Percentiles rank a stretch among this genome's conserved stretches.
phyloP scores from a whole-genome alignment of 176 grass and related monocot genomes.

The barley (Hordeum vulgare) region MorexV3_pseudomolecules_assembly NC_058522.1:529302461-529302960 shows the following conservation, averaged over 20 bases:
- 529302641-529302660: neutral
- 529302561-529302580: neutral
- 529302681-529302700: constrained; percentile 8
- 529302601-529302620: neutral
- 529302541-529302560: too few relatives aligned
- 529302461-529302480: too few relatives aligned
- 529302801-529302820: too few relatives aligned
- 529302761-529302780: neutral
- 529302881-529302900: constrained; percentile 34
- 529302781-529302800: neutral
- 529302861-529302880: constrained; percentile 17
- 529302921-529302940: too few relatives aligned
- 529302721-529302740: too few relatives aligned
- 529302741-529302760: constrained; percentile 9
- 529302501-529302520: too few relatives aligned
- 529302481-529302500: too few relatives aligned
- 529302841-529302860: constrained; percentile 1
- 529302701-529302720: too few relatives aligned
- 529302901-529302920: constrained; percentile 8
- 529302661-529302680: constrained; percentile 22
- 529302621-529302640: neutral
- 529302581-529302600: neutral
- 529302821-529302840: neutral
- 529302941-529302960: neutral
- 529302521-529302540: too few relatives aligned